These are phyloP conservation scores for Pelargonium australe DNA, from an alignment of 441 rosid species.

Conservation along the genomic window DNA sequence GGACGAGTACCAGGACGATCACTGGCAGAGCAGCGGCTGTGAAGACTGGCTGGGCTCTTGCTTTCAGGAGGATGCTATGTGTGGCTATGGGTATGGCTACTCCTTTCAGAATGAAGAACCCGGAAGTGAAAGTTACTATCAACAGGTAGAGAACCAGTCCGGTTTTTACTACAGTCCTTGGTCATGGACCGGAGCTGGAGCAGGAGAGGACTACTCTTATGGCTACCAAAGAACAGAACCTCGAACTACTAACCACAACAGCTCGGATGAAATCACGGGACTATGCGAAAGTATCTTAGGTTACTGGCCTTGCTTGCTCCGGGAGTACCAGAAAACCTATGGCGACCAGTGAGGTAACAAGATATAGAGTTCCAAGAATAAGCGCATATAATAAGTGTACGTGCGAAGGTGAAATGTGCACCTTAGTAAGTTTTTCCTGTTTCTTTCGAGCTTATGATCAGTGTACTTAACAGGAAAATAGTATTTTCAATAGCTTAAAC, in stretches of 20 bases:
- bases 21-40: neutral
- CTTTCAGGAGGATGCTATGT: too few relatives aligned
- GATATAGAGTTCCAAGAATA: neutral
- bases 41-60: too few relatives aligned
- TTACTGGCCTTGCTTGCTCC: constrained; percentile 34
- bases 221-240: constrained; percentile 4
- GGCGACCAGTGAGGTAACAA: neutral
- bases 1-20: neutral
- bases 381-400: too few relatives aligned
- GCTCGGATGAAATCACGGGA: constrained; percentile 18
- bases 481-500: too few relatives aligned
- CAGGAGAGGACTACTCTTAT: constrained; percentile 16
- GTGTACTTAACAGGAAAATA: too few relatives aligned
- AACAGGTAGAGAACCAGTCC: constrained; percentile 16
- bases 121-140: neutral
- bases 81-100: neutral
- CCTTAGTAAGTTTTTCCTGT: too few relatives aligned
- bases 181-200: constrained; percentile 21
- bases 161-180: constrained; percentile 11
- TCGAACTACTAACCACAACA: neutral
- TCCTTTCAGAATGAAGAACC: too few relatives aligned
- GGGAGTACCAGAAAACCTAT: neutral
- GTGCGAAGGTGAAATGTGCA: too few relatives aligned
- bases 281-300: constrained; percentile 29
- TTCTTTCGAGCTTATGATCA: too few relatives aligned